Percentiles rank a stretch among this genome's conserved stretches.
Evolutionary conservation across 495 filamentous ascomycete species (phyloP).

Genomic region (Geoglossum glabrum): DNA sequence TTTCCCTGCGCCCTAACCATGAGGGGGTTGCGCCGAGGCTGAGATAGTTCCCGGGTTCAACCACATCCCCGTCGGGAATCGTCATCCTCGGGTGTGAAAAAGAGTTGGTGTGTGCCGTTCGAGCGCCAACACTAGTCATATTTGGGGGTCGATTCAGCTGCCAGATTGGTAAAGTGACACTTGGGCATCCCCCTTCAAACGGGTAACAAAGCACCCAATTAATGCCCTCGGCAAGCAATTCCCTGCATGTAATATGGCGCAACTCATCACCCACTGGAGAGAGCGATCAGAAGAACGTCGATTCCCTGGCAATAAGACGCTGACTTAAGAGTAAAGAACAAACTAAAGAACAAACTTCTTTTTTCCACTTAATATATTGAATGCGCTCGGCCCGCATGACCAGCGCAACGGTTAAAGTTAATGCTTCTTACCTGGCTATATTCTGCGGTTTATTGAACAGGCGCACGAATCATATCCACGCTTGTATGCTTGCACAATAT

Average conservation of each 20-base stretch:
- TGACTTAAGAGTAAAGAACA: too few relatives aligned
- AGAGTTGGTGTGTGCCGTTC: background rate
- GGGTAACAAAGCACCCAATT: background rate
- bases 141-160: background rate
- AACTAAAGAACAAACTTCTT: background rate
- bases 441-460: background rate
- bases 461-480: background rate
- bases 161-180: background rate
- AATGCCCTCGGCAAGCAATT: background rate
- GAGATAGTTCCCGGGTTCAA: background rate
- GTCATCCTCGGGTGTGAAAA: background rate
- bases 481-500: too few relatives aligned
- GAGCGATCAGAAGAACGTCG: background rate
- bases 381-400: background rate
- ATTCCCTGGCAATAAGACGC: background rate
- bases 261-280: too few relatives aligned
- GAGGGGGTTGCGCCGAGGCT: background rate
- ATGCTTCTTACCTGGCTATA: too few relatives aligned
- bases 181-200: background rate
- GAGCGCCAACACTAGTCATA: background rate
- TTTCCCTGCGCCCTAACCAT: background rate
- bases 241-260: background rate
- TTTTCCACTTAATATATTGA: background rate
- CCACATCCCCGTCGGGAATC: background rate
- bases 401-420: background rate